Conservation (phyloP, 768 basidiomycete species). For the Dentipellis sp. region DNA sequence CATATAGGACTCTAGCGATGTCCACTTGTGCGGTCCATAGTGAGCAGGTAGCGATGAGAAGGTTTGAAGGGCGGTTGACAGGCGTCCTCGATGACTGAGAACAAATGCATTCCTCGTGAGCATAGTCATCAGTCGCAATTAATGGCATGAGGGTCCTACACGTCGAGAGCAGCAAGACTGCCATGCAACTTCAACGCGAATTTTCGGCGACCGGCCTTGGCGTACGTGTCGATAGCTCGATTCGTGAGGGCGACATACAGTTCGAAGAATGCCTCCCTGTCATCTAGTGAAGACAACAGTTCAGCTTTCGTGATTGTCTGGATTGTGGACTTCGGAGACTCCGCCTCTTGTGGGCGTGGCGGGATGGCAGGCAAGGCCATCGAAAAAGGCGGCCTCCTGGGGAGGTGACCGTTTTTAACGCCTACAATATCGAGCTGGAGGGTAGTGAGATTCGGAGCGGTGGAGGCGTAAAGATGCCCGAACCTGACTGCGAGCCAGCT, state of each 20-base stretch:
- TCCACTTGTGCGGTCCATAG: constrained; percentile 77
- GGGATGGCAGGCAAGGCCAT: constrained; percentile 26
- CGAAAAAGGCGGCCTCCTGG: constrained; percentile 64
- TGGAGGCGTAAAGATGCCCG: background rate
- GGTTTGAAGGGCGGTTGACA: constrained; percentile 53
- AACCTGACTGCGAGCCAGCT: constrained; percentile 86
- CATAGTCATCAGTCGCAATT: background rate
- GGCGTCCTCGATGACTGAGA: constrained; percentile 56
- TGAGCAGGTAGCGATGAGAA: constrained; percentile 80
- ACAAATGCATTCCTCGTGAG: background rate
- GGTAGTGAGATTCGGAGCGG: background rate
- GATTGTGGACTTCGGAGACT: constrained; percentile 17
- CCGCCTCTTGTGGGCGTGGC: constrained; percentile 4
- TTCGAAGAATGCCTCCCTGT: constrained; percentile 60
- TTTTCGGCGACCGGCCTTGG: constrained; percentile 73
- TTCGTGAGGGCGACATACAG: constrained; percentile 70
- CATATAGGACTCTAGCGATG: constrained; percentile 71
- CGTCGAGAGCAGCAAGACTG: constrained; percentile 78
- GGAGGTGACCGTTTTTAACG: constrained; percentile 62
- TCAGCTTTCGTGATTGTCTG: constrained; percentile 48
- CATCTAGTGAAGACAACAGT: constrained; percentile 46
- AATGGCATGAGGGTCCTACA: constrained; percentile 41
- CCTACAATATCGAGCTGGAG: constrained; percentile 80
- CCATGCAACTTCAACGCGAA: constrained; percentile 83
- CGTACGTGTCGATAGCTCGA: constrained; percentile 78